A percentile compares a stretch with the other conserved stretches of the same genome.
Evolutionary conservation across 805 yeast genomes (phyloP).

Genomic region (Maudiozyma serrabonitensis): DNA sequence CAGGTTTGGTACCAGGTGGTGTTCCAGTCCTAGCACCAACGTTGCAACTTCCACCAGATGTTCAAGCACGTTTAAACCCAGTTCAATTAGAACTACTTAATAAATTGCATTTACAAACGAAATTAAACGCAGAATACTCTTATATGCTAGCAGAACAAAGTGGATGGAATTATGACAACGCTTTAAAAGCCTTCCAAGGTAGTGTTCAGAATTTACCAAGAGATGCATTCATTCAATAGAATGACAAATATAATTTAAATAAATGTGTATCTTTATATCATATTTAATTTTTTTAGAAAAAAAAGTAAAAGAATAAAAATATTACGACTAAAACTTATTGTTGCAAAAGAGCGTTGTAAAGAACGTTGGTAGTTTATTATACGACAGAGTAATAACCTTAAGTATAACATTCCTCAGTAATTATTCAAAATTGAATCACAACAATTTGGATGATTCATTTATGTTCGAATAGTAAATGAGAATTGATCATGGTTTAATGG

Average conservation of each 20-base stretch:
- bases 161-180: conserved; percentile 66
- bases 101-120: conserved; percentile 61
- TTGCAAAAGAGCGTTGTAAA: too few relatives aligned
- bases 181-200: conserved; percentile 60
- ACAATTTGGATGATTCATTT: too few relatives aligned
- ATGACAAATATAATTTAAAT: background rate
- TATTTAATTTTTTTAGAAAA: background rate
- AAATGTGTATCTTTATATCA: background rate
- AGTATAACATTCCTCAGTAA: too few relatives aligned
- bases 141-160: conserved; percentile 81
- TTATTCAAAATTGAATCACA: too few relatives aligned
- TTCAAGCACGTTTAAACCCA: conserved; percentile 38
- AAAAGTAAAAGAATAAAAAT: too few relatives aligned
- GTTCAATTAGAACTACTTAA: conserved; percentile 56
- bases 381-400: too few relatives aligned
- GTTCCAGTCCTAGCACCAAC: conserved; percentile 14
- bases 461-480: too few relatives aligned
- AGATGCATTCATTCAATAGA: conserved; percentile 37
- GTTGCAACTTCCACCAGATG: conserved; percentile 46
- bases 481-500: too few relatives aligned
- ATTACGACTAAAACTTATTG: too few relatives aligned
- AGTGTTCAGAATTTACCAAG: conserved; percentile 53
- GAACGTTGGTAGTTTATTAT: background rate
- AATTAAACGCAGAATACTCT: conserved; percentile 69
- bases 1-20: background rate